Evolutionary conservation across 495 filamentous ascomycete genomes (phyloP), one percentile per base, ranked within the genome.

Genomic region (Aspergillus wentii): DNA sequence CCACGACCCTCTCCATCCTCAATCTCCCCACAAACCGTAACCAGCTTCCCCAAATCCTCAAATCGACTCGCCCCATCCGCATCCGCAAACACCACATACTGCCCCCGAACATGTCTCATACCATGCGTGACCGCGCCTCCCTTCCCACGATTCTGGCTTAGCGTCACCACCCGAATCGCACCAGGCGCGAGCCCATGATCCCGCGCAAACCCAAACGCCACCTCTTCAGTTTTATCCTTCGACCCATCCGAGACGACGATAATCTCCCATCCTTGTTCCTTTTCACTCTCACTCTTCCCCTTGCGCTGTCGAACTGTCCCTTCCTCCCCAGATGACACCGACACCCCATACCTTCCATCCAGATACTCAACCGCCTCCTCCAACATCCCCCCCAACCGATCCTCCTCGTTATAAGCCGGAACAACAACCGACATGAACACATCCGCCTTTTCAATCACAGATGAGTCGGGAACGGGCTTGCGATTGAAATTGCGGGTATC

Each of bases 71-170:
- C 92, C 0, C 94, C 92, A 56, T 98, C 92, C 0, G 92, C 92
- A 61, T 98, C 92, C 0, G 92, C 92, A 57, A 98, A 97, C 3
- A 96, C 74, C 31, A 84, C 87, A 61, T 95, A 96, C 47, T 78
- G 70, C 9, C 92, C 92, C 8, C 92, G 74, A 5, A 86, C 87
- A 68, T 98, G 90, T 14, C 92, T 74, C 70, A 98, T 82, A 2
- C 94, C 92, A 57, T 98, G 92, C 4, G 87, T 91, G 16, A 97
- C 92, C 4, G 90, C 88, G 19, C 92, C 94, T 25, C 92, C 92
- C 59, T 99, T 99, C 15, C 92, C 92, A 28, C 92, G 72, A 55
- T 97, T 97, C 56, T 79, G 61, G 32, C 76, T 74, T 38, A 99
- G 59, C 11, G 67, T 76, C 6, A 95, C 76, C 3, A 97, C 80